Evolutionary conservation across 2,329 filamentous ascomycete species (phyloP), one percentile per base, ranked within the genome.

Genomic region (Curvularia lunata): DNA sequence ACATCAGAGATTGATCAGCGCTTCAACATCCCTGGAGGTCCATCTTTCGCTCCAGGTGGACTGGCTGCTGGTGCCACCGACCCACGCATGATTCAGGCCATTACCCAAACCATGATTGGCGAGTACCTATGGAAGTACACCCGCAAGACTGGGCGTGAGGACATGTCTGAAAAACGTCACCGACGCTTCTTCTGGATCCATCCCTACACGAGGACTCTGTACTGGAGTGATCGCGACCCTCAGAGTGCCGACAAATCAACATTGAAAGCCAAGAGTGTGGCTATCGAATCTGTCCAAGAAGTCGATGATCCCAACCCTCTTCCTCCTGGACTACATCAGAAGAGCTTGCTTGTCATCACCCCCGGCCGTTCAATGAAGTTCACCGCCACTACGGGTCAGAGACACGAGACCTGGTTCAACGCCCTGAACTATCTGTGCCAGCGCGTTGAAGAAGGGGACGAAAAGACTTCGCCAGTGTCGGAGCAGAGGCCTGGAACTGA

Each of bases 71-170:
- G 73, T 19, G 85, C 86, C 62, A 96, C 92, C 5, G 95, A 99
- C 79, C 94, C 94, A 62, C 91, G 94, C 68, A 97, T 99, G 92
- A 98, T 99, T 67, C 92, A 97, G 80, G 95, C 95, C 48, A 97
- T 99, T 65, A 99, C 95, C 2, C 94, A 99, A 78, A 98, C 95
- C 18, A 99, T 99, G 95, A 98, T 99, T 72, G 95, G 95, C 54
- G 95, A 99, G 76, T 98, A 94, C 76, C 83, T 99, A 40, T 99
- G 95, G 95, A 99, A 99, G 77, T 99, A 99, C 78, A 99, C 95
- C 0, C 90, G 95, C 70, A 97, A 95, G 80, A 85, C 93, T 58
- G 93, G 92, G n/a, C 89, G 94, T 23, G 90, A 88, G 53, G 91
- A 92, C 62, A 87, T 96, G 78, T 98, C 93, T 0, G 90, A 88